Conservation (phyloP, 129 eudicot species). For the carrot (Daucus carota) region DNA sequence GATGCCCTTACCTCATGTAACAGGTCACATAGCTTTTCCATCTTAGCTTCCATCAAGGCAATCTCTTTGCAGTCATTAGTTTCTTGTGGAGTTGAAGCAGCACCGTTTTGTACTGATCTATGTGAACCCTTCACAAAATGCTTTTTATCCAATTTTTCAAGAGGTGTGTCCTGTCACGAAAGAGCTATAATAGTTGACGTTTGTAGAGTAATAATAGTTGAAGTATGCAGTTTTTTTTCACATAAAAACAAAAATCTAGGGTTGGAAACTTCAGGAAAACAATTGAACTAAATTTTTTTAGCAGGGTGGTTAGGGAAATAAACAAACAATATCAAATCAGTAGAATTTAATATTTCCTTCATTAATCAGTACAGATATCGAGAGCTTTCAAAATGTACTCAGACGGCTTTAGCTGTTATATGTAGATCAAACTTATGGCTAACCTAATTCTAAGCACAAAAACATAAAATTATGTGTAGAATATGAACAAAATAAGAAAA, state of each 20-base stretch:
- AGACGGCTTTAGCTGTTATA: not conserved
- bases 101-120: slow-evolving; percentile 50
- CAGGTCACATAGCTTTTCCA: slow-evolving; percentile 72
- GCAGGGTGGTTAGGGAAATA: not conserved
- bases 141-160: slow-evolving; percentile 74
- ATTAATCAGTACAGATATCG: no score
- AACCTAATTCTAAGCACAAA: not conserved
- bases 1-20: slow-evolving; percentile 50
- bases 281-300: no score
- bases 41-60: slow-evolving; percentile 74
- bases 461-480: not conserved
- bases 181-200: slow-evolving; percentile 1
- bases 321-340: not conserved
- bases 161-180: slow-evolving; percentile 68
- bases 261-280: not conserved
- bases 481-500: not conserved
- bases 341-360: no score
- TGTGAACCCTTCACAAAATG: slow-evolving; percentile 75
- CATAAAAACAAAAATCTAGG: not conserved
- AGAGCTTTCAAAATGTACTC: not conserved
- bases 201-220: no score
- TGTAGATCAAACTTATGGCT: not conserved
- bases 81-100: slow-evolving; percentile 31
- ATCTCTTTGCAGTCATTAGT: slow-evolving; percentile 57
- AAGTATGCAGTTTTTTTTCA: not conserved